Percentiles rank a stretch among this genome's conserved stretches.
Evolutionary conservation across 192 early-diverging fungal species (phyloP).

Genomic region (Coemansia sp.): DNA sequence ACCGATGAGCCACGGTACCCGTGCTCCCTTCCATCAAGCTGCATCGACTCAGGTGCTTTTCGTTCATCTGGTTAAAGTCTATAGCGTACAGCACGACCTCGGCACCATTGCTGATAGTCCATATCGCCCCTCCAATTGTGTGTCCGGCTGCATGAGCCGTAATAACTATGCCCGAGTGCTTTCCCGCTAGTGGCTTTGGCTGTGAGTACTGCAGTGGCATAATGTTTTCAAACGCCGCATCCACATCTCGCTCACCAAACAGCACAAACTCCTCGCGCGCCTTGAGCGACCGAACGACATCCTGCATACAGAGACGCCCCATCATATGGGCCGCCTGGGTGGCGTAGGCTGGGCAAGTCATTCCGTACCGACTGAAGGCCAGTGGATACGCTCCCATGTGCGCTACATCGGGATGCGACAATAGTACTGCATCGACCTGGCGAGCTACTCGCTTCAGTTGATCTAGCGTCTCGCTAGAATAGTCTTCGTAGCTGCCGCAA

Average conservation of each 20-base stretch:
- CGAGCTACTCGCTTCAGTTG: slow-evolving; percentile 75
- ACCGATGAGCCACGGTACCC: slow-evolving; percentile 61
- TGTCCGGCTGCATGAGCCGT: slow-evolving; percentile 92
- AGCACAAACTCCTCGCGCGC: slow-evolving; percentile 69
- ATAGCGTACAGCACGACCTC: slow-evolving; percentile 94
- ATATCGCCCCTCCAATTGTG: slow-evolving; percentile 92
- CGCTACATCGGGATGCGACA: slow-evolving; percentile 84
- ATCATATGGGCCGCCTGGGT: slow-evolving; percentile 91
- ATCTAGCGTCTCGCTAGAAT: slow-evolving; percentile 67
- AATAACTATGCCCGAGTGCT: slow-evolving; percentile 74
- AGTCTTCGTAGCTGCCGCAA: slow-evolving; percentile 85
- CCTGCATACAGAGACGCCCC: slow-evolving; percentile 81
- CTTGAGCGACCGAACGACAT: slow-evolving; percentile 68
- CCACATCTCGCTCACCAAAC: slow-evolving; percentile 77
- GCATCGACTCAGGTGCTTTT: slow-evolving; percentile 60
- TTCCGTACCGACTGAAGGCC: slow-evolving; percentile 69
- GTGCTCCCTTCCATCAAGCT: slow-evolving; percentile 49
- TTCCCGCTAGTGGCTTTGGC: slow-evolving; percentile 67
- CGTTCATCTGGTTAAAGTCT: slow-evolving; percentile 92
- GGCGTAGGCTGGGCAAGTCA: slow-evolving; percentile 84
- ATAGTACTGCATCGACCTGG: slow-evolving; percentile 82
- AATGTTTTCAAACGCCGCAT: slow-evolving; percentile 80
- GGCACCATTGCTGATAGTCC: slow-evolving; percentile 93
- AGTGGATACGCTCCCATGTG: slow-evolving; percentile 87
- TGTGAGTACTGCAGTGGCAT: slow-evolving; percentile 83